Percentiles rank a stretch among this genome's conserved stretches.
These are phyloP conservation scores for Hymenotorrendiella dingleyae DNA, from an alignment of 2,329 filamentous ascomycete species.

Conservation along the genomic window DNA sequence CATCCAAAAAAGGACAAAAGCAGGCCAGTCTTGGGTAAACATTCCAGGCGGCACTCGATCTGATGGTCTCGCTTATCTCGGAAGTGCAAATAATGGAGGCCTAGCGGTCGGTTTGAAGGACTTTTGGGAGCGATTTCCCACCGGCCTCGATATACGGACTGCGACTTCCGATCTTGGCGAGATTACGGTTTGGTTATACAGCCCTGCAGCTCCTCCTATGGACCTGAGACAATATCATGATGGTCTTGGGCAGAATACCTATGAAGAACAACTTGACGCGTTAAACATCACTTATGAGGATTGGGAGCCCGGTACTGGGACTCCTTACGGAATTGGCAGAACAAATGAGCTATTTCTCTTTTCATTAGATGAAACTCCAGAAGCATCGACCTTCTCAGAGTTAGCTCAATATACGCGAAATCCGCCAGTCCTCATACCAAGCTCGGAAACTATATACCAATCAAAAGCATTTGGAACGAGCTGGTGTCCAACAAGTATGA, in stretches of 20 bases:
- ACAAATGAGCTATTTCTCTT: slow-evolving; percentile 52
- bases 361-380: slow-evolving; percentile 47
- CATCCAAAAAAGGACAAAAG: slow-evolving; percentile 53
- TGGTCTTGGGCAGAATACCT: slow-evolving; percentile 48
- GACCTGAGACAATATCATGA: slow-evolving; percentile 55
- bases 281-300: slow-evolving; percentile 60
- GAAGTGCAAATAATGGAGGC: slow-evolving; percentile 50
- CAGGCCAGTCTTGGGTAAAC: slow-evolving; percentile 51
- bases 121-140: slow-evolving; percentile 60
- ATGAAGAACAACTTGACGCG: slow-evolving; percentile 52
- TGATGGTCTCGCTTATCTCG: slow-evolving; percentile 52
- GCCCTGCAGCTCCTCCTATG: slow-evolving; percentile 47
- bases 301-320: slow-evolving; percentile 49
- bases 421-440: slow-evolving; percentile 46
- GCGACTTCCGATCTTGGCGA: slow-evolving; percentile 43
- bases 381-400: slow-evolving; percentile 38
- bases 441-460: slow-evolving; percentile 43
- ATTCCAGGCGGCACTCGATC: slow-evolving; percentile 51
- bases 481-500: slow-evolving; percentile 39
- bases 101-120: slow-evolving; percentile 52
- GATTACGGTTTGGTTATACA: slow-evolving; percentile 56
- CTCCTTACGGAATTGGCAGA: slow-evolving; percentile 50
- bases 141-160: slow-evolving; percentile 48
- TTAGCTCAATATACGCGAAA: slow-evolving; percentile 42
- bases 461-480: slow-evolving; percentile 49